Conservation (phyloP, 805 yeast species). For the Saccharomycopsis schoenii region DNA sequence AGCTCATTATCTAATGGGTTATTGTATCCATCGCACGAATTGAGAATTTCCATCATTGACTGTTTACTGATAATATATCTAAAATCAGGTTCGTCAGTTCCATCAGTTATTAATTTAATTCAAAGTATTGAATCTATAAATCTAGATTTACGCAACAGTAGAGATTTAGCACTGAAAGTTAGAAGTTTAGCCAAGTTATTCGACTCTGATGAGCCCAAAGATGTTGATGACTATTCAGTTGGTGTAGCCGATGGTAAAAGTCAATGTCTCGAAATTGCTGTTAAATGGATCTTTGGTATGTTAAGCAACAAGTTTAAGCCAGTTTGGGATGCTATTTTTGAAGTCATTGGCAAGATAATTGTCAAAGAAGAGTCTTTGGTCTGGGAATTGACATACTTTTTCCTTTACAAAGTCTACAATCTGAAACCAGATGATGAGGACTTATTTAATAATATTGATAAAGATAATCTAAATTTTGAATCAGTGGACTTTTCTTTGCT, state of each 20-base stretch:
- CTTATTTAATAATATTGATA: constrained; percentile 16
- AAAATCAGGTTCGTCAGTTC: constrained; percentile 24
- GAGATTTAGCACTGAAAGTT: constrained; percentile 65
- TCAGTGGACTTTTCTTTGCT: background rate
- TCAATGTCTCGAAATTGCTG: constrained; percentile 25
- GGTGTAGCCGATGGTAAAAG: background rate
- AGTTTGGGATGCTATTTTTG: constrained; percentile 69
- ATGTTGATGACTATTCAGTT: constrained; percentile 17
- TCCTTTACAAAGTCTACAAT: constrained; percentile 28
- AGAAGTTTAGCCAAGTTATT: constrained; percentile 44
- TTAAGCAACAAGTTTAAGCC: constrained; percentile 74
- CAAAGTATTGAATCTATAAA: constrained; percentile 64
- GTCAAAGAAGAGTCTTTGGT: constrained; percentile 33
- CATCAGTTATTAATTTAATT: constrained; percentile 39
- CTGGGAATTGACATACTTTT: constrained; percentile 39
- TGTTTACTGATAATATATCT: constrained; percentile 29
- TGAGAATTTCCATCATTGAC: constrained; percentile 44
- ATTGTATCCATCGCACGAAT: constrained; percentile 37
- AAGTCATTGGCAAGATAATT: constrained; percentile 41
- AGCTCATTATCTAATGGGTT: constrained; percentile 26
- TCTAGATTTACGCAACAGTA: constrained; percentile 51
- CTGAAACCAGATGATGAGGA: constrained; percentile 11
- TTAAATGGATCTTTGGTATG: constrained; percentile 55
- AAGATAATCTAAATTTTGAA: background rate
- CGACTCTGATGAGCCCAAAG: constrained; percentile 20